These are phyloP conservation scores for Trichoderma harzianum DNA, from an alignment of 2,329 filamentous ascomycete species.

Conservation along the genomic window DNA sequence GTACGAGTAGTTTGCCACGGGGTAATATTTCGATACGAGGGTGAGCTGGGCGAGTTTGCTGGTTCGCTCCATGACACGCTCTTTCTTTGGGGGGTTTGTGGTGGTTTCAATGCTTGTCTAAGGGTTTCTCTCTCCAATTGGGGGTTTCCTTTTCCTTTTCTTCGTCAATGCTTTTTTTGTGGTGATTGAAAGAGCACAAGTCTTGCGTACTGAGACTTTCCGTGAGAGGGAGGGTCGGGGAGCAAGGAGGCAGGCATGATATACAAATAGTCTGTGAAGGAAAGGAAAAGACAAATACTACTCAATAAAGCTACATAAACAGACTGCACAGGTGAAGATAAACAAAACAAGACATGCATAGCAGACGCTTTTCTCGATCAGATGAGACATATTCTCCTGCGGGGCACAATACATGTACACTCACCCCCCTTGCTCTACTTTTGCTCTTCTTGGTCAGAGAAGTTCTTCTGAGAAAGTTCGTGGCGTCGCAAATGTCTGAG, in stretches of 20 bases:
- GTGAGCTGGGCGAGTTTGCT: constrained; percentile 38
- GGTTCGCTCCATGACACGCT: constrained; percentile 34
- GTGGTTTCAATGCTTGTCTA: not conserved
- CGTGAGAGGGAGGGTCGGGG: not conserved
- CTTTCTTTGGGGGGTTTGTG: not conserved
- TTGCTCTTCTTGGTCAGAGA: not conserved
- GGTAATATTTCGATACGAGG: constrained; percentile 39
- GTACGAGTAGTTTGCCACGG: constrained; percentile 41
- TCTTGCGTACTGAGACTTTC: not conserved
- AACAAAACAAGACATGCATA: constrained; percentile 6
- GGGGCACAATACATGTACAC: not conserved
- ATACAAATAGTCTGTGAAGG: not conserved
- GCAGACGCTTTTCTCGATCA: not conserved
- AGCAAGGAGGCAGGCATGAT: not conserved
- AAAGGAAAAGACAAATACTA: too few species aligned
- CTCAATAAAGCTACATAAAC: not conserved
- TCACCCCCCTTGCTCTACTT: not conserved
- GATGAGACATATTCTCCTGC: not conserved
- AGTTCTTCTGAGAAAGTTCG: not conserved
- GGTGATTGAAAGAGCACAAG: not conserved
- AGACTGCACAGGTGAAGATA: not conserved
- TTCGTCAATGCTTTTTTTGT: not conserved
- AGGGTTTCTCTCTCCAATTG: not conserved
- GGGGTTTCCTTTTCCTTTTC: not conserved
- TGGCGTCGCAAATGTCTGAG: constrained; percentile 16